Conservation (phyloP, 306 rosid genomes). For the Albizia julibrissin region DNA sequence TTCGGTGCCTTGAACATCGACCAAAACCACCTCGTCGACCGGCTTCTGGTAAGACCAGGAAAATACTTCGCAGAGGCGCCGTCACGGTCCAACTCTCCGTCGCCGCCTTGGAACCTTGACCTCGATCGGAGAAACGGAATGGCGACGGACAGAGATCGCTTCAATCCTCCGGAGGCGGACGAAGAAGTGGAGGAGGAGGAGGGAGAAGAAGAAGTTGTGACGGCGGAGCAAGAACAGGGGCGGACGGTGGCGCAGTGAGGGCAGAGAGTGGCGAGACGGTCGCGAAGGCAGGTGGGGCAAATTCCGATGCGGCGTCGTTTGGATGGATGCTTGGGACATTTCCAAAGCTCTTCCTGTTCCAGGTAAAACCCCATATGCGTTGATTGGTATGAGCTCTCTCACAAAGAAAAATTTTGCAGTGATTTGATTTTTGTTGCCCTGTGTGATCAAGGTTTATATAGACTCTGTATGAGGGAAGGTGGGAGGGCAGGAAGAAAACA, state of each 20-base stretch:
- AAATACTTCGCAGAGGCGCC: slow-evolving; percentile 21
- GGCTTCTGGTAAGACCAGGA: slow-evolving; percentile 35
- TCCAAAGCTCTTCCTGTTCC: slow-evolving; percentile 87
- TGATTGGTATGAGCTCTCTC: neutral
- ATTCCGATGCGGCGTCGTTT: slow-evolving; percentile 79
- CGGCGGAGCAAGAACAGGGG: slow-evolving; percentile 74
- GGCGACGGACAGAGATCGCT: slow-evolving; percentile 81
- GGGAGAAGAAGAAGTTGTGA: slow-evolving; percentile 50
- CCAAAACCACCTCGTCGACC: slow-evolving; percentile 70
- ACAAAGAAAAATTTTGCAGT: neutral
- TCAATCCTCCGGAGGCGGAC: slow-evolving; percentile 46
- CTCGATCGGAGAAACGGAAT: slow-evolving; percentile 80
- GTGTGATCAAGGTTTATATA: slow-evolving; percentile 41
- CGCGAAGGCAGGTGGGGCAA: slow-evolving; percentile 83
- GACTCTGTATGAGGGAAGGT: neutral
- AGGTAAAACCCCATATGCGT: slow-evolving; percentile 58
- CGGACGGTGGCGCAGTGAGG: slow-evolving; percentile 91
- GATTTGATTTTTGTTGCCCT: neutral
- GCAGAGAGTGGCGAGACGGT: slow-evolving; percentile 77
- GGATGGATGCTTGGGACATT: slow-evolving; percentile 82
- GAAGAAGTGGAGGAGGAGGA: slow-evolving; percentile 38
- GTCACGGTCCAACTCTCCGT: slow-evolving; percentile 30
- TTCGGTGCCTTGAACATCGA: slow-evolving; percentile 55
- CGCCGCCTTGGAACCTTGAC: slow-evolving; percentile 54
- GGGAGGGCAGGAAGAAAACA: slow-evolving; percentile 25